These are phyloP conservation scores for Hypoxylon rubiginosum DNA, from an alignment of 2,329 filamentous ascomycete species.

Conservation along the genomic window DNA sequence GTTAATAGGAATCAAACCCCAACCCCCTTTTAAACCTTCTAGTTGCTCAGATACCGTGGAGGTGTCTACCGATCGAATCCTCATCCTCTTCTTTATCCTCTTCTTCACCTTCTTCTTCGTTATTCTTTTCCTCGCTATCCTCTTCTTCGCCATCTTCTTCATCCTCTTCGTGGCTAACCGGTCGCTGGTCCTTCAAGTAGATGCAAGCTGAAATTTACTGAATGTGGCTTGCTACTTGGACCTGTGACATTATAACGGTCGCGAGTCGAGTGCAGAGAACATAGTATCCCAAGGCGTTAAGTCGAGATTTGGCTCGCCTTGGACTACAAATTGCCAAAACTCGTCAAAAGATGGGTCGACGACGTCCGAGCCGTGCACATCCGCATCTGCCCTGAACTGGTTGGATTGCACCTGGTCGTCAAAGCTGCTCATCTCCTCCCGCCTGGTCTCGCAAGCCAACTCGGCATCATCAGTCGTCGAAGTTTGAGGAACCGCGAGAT, in stretches of 20 bases:
- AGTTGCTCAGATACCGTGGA: too few relatives aligned
- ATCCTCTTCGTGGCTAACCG: too few relatives aligned
- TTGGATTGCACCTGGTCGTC: not conserved
- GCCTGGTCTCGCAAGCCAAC: not conserved
- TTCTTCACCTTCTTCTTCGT: too few relatives aligned
- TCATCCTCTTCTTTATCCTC: too few relatives aligned
- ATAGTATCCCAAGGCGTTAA: constrained; percentile 41
- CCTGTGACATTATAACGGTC: constrained; percentile 23
- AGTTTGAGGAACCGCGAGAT: constrained; percentile 5
- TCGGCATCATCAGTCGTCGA: not conserved
- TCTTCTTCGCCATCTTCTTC: too few relatives aligned
- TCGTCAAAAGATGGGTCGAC: constrained; percentile 23
- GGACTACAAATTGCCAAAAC: constrained; percentile 35
- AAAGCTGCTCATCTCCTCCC: not conserved
- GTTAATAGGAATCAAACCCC: too few relatives aligned
- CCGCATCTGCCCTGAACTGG: not conserved
- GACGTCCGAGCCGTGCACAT: not conserved
- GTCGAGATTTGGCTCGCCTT: constrained; percentile 38
- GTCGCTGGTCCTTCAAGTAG: too few relatives aligned
- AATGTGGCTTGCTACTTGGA: not conserved
- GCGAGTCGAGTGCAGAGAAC: constrained; percentile 42
- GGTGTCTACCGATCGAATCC: too few relatives aligned
- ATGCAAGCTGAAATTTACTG: too few relatives aligned
- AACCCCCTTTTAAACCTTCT: too few relatives aligned
- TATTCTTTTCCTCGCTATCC: too few relatives aligned